Evolutionary conservation across 352 stramenopile genomes (phyloP).

Genomic region (Phytopythium chamaehyphon): DNA sequence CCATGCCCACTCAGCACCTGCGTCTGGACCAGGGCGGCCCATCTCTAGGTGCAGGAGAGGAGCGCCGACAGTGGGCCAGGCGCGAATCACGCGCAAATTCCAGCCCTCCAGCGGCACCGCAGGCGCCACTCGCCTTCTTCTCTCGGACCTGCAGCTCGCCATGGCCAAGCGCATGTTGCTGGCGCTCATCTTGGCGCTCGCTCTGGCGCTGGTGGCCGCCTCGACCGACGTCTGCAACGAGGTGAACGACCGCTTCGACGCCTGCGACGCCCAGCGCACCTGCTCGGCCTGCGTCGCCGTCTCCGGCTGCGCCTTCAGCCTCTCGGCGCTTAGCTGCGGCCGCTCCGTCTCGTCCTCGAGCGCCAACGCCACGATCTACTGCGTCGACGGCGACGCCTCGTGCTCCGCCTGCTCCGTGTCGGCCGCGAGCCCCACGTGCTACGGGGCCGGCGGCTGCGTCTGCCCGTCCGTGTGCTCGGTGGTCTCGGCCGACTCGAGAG

Average conservation of each 20-base stretch:
- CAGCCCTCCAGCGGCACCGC: no score
- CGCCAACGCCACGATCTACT: conserved; percentile 1
- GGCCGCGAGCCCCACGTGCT: conserved; percentile 26
- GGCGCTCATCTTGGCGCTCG: conserved; percentile 1
- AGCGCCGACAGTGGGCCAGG: no score
- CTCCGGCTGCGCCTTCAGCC: conserved; percentile 34
- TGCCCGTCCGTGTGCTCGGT: conserved; percentile 37
- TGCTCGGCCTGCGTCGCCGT: conserved; percentile 33
- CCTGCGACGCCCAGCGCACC: conserved; percentile 37
- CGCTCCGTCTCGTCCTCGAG: conserved; percentile 1
- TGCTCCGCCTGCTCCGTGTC: conserved; percentile 27
- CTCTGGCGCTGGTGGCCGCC: background rate
- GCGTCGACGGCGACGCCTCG: conserved; percentile 2
- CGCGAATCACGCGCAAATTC: no score
- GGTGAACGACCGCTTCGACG: conserved; percentile 24
- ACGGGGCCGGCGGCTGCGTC: conserved; percentile 26
- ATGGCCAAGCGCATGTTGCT: background rate
- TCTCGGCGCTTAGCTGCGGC: conserved; percentile 23
- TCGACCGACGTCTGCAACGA: conserved; percentile 22
- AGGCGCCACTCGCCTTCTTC: background rate
- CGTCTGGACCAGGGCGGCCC: no score
- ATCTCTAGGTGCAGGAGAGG: no score
- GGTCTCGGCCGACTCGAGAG: conserved; percentile 6
- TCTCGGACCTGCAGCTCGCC: no score
- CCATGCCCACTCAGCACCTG: no score